These are phyloP conservation scores for Exophiala viscosa DNA, from an alignment of 2,329 filamentous ascomycete species.

Conservation along the genomic window DNA sequence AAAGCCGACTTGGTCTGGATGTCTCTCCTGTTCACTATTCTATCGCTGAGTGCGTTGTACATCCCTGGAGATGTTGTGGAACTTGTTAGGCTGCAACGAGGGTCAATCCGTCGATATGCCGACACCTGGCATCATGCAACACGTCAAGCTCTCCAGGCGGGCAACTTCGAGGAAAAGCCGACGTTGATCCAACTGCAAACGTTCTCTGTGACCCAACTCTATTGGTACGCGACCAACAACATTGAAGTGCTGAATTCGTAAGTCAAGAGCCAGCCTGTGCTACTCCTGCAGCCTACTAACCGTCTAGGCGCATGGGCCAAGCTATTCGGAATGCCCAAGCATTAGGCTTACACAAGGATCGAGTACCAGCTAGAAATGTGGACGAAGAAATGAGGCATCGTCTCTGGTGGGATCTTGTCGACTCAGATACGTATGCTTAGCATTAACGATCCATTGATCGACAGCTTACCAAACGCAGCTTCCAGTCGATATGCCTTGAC, in stretches of 20 bases:
- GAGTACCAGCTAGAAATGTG: slow-evolving; percentile 17
- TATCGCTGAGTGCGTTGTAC: slow-evolving; percentile 32
- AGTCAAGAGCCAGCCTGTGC: slow-evolving; percentile 3
- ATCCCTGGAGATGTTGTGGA: slow-evolving; percentile 28
- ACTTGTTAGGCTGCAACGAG: slow-evolving; percentile 22
- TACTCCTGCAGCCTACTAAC: not conserved
- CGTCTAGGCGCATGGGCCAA: slow-evolving; percentile 26
- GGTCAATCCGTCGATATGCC: slow-evolving; percentile 25
- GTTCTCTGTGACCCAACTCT: slow-evolving; percentile 32
- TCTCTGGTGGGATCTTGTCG: slow-evolving; percentile 30
- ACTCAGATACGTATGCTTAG: slow-evolving; percentile 27
- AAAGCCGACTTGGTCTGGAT: slow-evolving; percentile 34
- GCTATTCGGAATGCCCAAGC: slow-evolving; percentile 30
- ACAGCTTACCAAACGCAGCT: slow-evolving; percentile 16
- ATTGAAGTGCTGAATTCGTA: slow-evolving; percentile 35
- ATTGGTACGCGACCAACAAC: slow-evolving; percentile 34
- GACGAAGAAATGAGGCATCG: slow-evolving; percentile 29
- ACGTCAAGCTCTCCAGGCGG: slow-evolving; percentile 31
- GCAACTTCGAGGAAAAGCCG: slow-evolving; percentile 31
- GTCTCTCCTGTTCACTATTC: slow-evolving; percentile 31
- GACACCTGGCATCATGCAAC: slow-evolving; percentile 32
- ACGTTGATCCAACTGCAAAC: slow-evolving; percentile 31
- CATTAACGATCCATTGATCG: not conserved
- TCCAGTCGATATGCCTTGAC: slow-evolving; percentile 31
- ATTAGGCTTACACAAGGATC: slow-evolving; percentile 28